Evolutionary conservation across 176 grass and related monocot species (phyloP), one percentile per base, ranked within the genome.

Genomic region (Paspalum vaginatum): DNA sequence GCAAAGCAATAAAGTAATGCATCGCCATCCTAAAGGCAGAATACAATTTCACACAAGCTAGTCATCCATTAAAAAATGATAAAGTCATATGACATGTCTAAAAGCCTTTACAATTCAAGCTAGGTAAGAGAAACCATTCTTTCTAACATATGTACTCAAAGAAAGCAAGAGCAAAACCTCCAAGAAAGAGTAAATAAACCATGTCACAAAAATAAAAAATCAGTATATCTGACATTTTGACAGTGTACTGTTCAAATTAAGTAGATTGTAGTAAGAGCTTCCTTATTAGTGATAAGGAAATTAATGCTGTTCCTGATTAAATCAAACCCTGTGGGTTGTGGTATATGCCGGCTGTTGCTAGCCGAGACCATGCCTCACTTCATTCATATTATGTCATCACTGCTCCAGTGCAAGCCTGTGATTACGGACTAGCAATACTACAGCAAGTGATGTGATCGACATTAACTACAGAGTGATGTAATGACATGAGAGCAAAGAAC

Each of bases 11-110:
- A 75, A 22, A 24, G 1, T 79, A 59, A 81, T 78, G 12, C 39
- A 75, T 43, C 52, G 52, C 16, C 56, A 76, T 51, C 53, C 51
- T 55, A 47, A 74, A 9, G 72, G n/a, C 24, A 73, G 20, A 41
- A 69, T 73, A 41, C 1, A 5, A 53, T 81, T 81, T 81, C 24
- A 61, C 49, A 24, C 10, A 74, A 73, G 32, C 44, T 79, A 51
- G 11, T 6, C 41, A 73, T 47, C 17, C 14, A 59, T 48, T 41
- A 41, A 2, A 77, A 59, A 54, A 79, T 39, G 59, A 14, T 6
- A 1, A 70, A 68, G 17, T 53, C 20, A 27, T 7, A 18, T 41
- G 12, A 37, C 56, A 70, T 71, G 47, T 5, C 20, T 16, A 66
- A 53, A 79, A 54, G 37, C 1, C 14, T 74, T 67, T 55, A 40